Evolutionary conservation across 2,329 filamentous ascomycete genomes (phyloP).

Genomic region (Exophiala mesophila): DNA sequence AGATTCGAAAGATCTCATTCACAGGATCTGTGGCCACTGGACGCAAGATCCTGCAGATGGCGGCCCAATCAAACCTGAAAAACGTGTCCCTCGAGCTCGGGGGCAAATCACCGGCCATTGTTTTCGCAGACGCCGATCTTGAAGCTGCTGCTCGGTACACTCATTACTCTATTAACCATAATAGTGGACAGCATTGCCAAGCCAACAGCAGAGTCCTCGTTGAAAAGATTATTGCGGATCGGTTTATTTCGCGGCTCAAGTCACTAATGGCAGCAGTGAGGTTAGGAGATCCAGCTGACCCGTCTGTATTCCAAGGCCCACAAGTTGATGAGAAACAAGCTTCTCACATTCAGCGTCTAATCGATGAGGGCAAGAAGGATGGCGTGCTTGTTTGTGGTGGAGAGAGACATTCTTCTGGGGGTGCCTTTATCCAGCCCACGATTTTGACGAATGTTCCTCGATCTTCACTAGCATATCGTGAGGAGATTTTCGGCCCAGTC

Average conservation of each 20-base stretch:
- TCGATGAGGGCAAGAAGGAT: background rate
- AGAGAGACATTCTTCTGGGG: background rate
- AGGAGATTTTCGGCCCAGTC: conserved; percentile 72
- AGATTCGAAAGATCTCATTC: background rate
- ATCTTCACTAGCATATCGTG: conserved; percentile 50
- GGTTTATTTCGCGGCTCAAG: background rate
- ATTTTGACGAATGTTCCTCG: background rate
- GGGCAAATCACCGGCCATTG: conserved; percentile 59
- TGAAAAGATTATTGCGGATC: background rate
- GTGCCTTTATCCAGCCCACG: background rate
- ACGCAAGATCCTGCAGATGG: conserved; percentile 9
- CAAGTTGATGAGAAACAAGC: background rate
- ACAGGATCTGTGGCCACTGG: background rate
- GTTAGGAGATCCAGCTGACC: background rate
- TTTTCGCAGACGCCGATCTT: conserved; percentile 62
- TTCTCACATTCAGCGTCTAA: background rate
- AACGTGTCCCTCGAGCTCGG: conserved; percentile 61
- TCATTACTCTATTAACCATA: background rate
- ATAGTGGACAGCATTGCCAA: background rate
- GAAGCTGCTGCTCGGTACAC: conserved; percentile 31
- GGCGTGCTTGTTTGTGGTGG: background rate
- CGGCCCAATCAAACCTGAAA: conserved; percentile 43
- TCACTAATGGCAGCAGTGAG: background rate
- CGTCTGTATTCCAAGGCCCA: background rate
- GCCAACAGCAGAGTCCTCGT: background rate